phyloP scores from a whole-genome alignment of 331 rosid species.

The Phaseolus coccineus region DNA sequence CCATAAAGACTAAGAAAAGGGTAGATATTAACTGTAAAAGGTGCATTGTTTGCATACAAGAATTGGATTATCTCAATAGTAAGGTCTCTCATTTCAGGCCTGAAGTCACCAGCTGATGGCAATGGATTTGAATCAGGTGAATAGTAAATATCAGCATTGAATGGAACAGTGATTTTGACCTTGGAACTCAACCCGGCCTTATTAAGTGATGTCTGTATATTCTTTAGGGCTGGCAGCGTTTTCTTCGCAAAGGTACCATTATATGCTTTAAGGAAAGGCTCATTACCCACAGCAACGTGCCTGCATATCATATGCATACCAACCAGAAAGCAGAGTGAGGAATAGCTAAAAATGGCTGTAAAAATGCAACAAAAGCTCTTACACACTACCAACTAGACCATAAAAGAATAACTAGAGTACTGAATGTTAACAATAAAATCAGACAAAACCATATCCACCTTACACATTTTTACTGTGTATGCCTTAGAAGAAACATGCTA shows the following conservation, averaged over 20 bases:
- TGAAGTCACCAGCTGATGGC: constrained; percentile 90
- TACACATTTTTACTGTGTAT: neutral
- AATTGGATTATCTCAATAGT: constrained; percentile 64
- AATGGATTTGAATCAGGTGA: constrained; percentile 83
- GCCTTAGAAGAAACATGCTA: neutral
- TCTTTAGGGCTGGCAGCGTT: constrained; percentile 80
- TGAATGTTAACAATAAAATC: neutral
- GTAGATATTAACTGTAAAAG: constrained; percentile 83
- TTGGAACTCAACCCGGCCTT: constrained; percentile 62
- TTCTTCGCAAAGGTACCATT: constrained; percentile 67
- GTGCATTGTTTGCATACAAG: constrained; percentile 63
- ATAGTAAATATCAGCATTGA: constrained; percentile 86
- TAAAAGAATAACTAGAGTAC: neutral
- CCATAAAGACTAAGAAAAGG: constrained; percentile 85
- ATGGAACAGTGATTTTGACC: constrained; percentile 83
- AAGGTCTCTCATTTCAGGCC: constrained; percentile 69
- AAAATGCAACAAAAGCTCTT: neutral
- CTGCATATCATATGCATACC: constrained; percentile 50
- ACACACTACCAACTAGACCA: neutral
- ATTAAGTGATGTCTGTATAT: constrained; percentile 73
- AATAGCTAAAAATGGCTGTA: constrained; percentile 1
- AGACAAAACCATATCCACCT: neutral
- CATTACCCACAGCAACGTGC: constrained; percentile 93
- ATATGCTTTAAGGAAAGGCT: constrained; percentile 82
- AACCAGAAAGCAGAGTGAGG: constrained; percentile 9